These are phyloP conservation scores for Trichoderma gracile DNA, from an alignment of 2,329 filamentous ascomycete genomes.

Conservation along the genomic window DNA sequence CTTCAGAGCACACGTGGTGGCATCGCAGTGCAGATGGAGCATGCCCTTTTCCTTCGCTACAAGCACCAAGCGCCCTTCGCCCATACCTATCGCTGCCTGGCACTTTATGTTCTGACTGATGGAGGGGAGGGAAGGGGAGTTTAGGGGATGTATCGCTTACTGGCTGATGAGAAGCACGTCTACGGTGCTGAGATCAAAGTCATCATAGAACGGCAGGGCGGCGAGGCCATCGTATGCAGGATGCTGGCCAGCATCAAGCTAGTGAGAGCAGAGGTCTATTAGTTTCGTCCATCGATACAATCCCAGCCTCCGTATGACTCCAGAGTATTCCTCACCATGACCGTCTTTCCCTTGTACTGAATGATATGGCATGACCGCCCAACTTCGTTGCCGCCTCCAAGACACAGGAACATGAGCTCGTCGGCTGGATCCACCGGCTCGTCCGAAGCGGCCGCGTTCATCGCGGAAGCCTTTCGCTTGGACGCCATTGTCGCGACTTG, in stretches of 20 bases:
- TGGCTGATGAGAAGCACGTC: conserved; percentile 98
- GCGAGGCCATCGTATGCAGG: conserved; percentile 94
- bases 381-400: conserved; percentile 96
- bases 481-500: conserved; percentile 68
- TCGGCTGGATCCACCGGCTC: conserved; percentile 91
- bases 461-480: conserved; percentile 82
- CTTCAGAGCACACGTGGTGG: conserved; percentile 7
- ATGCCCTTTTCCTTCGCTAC: conserved; percentile 28
- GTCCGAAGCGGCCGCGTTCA: conserved; percentile 67
- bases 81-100: conserved; percentile 18
- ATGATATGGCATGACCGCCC: conserved; percentile 96
- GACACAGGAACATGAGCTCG: conserved; percentile 88
- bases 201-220: conserved; percentile 94
- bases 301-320: neutral
- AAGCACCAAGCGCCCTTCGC: conserved; percentile 33
- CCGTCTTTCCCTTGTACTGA: conserved; percentile 98
- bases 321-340: conserved; percentile 71
- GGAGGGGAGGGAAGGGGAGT: neutral
- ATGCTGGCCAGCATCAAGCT: conserved; percentile 97
- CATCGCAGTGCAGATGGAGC: conserved; percentile 24
- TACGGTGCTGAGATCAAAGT: conserved; percentile 96
- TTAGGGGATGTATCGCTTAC: conserved; percentile 61
- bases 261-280: neutral
- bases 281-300: neutral
- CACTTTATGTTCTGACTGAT: conserved; percentile 6